Base-by-base conservation (phyloP, 2,329 filamentous ascomycete species). In the Penicillium hesseltinei region DNA sequence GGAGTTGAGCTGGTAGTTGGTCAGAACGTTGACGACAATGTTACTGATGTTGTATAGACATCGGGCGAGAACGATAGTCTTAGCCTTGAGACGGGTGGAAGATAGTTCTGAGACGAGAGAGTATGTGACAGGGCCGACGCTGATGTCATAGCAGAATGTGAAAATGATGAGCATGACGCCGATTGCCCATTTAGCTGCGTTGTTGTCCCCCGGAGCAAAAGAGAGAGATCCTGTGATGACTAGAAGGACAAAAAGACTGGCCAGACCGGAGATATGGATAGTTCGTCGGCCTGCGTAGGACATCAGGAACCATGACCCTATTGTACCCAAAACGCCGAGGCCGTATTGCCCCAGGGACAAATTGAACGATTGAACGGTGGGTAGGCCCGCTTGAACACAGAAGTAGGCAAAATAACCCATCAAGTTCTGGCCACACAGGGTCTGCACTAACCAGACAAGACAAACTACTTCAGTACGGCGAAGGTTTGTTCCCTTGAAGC, bases 401-500 rank as follows among this genome's bases (percentile, higher is more conserved):
- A 85, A 83, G 63, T 84, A 84, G 2, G 82, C 85, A 0, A 81
- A 83, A 60, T 85, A 88, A 47, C 81, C 81, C 43, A 84, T 82
- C 56, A 87, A 78, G 29, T 84, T 83, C 59, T 84, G 82, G 11
- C 85, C 84, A 51, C 80, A 82, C 1, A 87, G 72, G 5, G 84
- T 84, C 66, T 88, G 85, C 2, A 84, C 84, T 9, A 81, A 77
- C 73, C 85, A 87, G 3, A 84, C 82, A 60, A 84, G 82, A 56
- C 81, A 83, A 15, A 83, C 79, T 62, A 87, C 84, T 69, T 89
- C 90, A 3, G 91, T 94, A 29, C 91, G 84, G 52, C 91, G 87
- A 46, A 88, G 78, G 68, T 95, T 87, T n/a, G 83, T 82, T 11
- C 90, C 90, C 71, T 82, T 86, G 81, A 95, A 94, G 77, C 90